These are phyloP conservation scores for Cantharellus cinnabarinus DNA, from an alignment of 768 basidiomycete genomes.

Conservation along the genomic window DNA sequence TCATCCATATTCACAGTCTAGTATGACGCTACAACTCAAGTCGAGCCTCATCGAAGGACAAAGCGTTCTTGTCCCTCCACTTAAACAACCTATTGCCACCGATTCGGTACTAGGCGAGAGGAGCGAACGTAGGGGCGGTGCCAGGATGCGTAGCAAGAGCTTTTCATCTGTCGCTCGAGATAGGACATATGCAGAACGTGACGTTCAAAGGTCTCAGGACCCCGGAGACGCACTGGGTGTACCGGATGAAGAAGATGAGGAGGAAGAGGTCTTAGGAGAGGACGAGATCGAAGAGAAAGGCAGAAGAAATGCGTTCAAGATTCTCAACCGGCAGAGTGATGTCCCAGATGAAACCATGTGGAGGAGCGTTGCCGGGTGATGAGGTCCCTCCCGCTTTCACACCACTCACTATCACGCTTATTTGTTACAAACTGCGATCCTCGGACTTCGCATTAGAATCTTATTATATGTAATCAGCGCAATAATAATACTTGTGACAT, in stretches of 20 bases:
- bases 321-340: slow-evolving; percentile 46
- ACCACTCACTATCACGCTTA: background rate
- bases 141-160: slow-evolving; percentile 10
- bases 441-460: background rate
- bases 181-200: slow-evolving; percentile 47
- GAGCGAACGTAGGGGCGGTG: background rate
- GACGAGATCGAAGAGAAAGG: slow-evolving; percentile 16
- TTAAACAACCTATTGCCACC: slow-evolving; percentile 3
- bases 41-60: slow-evolving; percentile 24
- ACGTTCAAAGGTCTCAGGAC: slow-evolving; percentile 34
- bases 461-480: background rate
- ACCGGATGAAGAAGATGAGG: slow-evolving; percentile 30
- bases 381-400: background rate
- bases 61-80: slow-evolving; percentile 16
- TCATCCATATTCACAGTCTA: background rate
- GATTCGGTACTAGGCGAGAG: background rate
- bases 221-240: slow-evolving; percentile 49
- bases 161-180: slow-evolving; percentile 34
- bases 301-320: slow-evolving; percentile 31
- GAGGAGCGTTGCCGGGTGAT: slow-evolving; percentile 40
- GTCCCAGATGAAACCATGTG: slow-evolving; percentile 60
- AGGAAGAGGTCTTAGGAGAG: slow-evolving; percentile 18
- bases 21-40: slow-evolving; percentile 32
- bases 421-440: background rate
- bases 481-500: background rate